A percentile compares a stretch with the other conserved stretches of the same genome.
phyloP scores from a whole-genome alignment of 805 yeast species.

The Sungouiella thailandica region DNA sequence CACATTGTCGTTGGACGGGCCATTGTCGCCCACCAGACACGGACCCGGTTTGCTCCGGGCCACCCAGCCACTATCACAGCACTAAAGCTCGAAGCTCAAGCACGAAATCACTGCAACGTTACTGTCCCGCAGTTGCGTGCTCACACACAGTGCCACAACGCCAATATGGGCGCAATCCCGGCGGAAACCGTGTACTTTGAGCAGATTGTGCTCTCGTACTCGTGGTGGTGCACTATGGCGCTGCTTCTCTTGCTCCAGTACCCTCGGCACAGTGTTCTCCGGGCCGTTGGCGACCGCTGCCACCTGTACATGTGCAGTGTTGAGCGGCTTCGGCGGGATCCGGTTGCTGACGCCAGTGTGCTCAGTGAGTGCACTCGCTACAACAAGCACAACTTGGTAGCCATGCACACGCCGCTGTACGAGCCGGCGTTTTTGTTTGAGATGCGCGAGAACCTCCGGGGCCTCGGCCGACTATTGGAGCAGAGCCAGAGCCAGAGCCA shows the following conservation, averaged over 20 bases:
- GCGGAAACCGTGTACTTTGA: not conserved
- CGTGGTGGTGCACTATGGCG: not conserved
- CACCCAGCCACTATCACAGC: too few species aligned
- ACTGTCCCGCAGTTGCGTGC: not conserved
- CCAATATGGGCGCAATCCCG: not conserved
- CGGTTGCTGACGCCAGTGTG: not conserved
- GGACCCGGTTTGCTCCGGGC: too few species aligned
- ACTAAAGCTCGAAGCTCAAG: not conserved
- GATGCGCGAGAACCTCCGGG: slow-evolving; percentile 1
- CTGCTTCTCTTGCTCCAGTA: not conserved
- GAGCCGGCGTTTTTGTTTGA: slow-evolving; percentile 6
- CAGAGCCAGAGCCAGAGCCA: slow-evolving; percentile 1
- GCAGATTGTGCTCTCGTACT: not conserved
- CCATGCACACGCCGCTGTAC: slow-evolving; percentile 10
- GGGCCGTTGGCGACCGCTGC: not conserved
- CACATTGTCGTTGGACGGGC: not conserved
- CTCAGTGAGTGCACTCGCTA: not conserved
- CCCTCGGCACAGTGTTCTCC: not conserved
- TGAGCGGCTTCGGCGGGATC: not conserved
- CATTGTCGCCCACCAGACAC: not conserved
- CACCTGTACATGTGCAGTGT: not conserved
- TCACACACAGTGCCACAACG: not conserved
- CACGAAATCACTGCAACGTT: not conserved
- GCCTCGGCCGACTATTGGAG: slow-evolving; percentile 1
- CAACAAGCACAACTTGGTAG: not conserved